Conservation (phyloP, 2,329 filamentous ascomycete species). For the Talaromyces atroroseus region DNA sequence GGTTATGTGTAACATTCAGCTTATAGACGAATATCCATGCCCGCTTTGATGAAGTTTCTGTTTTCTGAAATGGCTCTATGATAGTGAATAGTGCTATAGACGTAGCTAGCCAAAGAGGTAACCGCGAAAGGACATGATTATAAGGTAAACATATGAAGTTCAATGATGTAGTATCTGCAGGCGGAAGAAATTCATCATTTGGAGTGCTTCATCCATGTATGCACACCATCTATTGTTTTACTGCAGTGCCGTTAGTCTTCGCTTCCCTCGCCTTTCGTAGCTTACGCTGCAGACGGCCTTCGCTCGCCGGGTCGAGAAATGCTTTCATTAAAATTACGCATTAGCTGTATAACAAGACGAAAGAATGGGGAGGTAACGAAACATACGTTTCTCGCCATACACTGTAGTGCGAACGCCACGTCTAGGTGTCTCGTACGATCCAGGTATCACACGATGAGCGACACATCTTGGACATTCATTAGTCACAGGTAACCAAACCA, state of each 20-base stretch:
- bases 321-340: constrained; percentile 6
- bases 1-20: too few species aligned
- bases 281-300: constrained; percentile 17
- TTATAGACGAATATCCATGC: too few species aligned
- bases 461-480: constrained; percentile 18
- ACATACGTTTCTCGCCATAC: constrained; percentile 43
- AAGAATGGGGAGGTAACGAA: not conserved
- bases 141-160: too few species aligned
- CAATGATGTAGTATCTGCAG: too few species aligned
- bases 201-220: too few species aligned
- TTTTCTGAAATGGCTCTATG: too few species aligned
- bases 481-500: not conserved
- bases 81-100: too few species aligned
- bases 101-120: too few species aligned
- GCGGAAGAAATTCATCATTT: too few species aligned
- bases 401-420: constrained; percentile 41
- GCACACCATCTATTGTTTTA: not conserved
- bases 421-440: constrained; percentile 33
- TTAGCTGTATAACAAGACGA: not conserved
- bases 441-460: constrained; percentile 40
- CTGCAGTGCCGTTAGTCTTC: constrained; percentile 2
- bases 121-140: too few species aligned
- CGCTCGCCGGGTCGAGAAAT: constrained; percentile 17
- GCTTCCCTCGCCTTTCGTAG: not conserved
- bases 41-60: too few species aligned